These are phyloP conservation scores for Hericium coralloides DNA, from an alignment of 768 basidiomycete genomes.

Conservation along the genomic window DNA sequence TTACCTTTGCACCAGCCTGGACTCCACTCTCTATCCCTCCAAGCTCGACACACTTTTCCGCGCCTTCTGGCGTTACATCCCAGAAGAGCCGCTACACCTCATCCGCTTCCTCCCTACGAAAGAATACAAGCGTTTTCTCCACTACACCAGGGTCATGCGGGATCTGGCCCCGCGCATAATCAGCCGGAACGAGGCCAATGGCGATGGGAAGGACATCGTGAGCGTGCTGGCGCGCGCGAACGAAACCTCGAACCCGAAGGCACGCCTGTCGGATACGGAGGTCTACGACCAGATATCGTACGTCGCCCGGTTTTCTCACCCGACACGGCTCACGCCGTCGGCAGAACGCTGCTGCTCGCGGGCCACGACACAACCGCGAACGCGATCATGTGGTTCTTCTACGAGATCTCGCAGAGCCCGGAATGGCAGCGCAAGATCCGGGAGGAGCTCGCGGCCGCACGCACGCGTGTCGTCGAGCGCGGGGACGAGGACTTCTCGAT, in stretches of 20 bases:
- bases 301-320: not conserved
- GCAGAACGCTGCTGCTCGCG: conserved; percentile 6
- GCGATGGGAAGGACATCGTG: conserved; percentile 8
- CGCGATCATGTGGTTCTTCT: conserved; percentile 9
- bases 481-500: not conserved
- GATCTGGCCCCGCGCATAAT: conserved; percentile 1
- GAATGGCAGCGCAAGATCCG: conserved; percentile 11
- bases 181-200: not conserved
- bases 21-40: conserved; percentile 10
- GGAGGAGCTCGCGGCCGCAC: conserved; percentile 6
- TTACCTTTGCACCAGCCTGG: conserved; percentile 2
- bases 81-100: conserved; percentile 6
- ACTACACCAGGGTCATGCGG: conserved; percentile 3
- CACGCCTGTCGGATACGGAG: conserved; percentile 4
- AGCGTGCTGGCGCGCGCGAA: conserved; percentile 13
- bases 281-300: conserved; percentile 8
- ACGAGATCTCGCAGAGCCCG: conserved; percentile 9
- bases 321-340: not conserved
- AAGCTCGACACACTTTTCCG: conserved; percentile 6
- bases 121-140: conserved; percentile 10
- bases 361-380: conserved; percentile 12
- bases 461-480: not conserved
- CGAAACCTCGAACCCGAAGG: not conserved
- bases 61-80: conserved; percentile 8
- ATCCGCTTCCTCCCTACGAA: conserved; percentile 9